Percentiles rank a stretch among this genome's conserved stretches.
Conservation (phyloP, 768 basidiomycete genomes). For the Kwoniella heveanensis region DNA sequence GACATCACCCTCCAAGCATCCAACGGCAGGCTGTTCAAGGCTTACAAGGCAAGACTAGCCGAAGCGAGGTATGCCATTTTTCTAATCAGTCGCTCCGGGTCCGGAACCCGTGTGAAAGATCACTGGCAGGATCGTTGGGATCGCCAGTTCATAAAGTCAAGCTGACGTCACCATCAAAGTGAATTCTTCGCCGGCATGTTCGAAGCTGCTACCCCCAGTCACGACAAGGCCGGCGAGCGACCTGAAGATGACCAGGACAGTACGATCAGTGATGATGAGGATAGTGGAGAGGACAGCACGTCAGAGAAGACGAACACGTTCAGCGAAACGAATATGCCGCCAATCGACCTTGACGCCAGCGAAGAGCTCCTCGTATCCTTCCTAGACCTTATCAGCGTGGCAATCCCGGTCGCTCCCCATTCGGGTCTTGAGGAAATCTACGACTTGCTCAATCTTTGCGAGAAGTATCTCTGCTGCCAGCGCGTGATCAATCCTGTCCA, state of each 20-base stretch:
- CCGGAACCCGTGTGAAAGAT: background rate
- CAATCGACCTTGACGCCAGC: background rate
- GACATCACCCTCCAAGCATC: background rate
- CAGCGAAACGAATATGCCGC: background rate
- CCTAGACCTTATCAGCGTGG: background rate
- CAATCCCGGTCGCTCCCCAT: background rate
- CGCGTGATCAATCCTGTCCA: background rate
- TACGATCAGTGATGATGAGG: too few species aligned
- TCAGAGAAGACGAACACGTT: too few species aligned
- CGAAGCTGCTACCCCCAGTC: background rate
- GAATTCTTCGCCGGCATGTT: background rate
- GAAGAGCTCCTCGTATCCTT: background rate
- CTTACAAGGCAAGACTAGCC: background rate
- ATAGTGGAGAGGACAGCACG: too few species aligned
- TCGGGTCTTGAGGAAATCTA: background rate
- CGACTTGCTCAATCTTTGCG: background rate
- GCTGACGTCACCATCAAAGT: background rate
- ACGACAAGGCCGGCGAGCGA: background rate
- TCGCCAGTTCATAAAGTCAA: too few species aligned
- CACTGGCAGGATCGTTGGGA: too few species aligned
- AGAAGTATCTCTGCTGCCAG: background rate
- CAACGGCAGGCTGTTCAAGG: background rate
- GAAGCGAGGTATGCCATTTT: background rate
- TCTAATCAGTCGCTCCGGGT: too few species aligned
- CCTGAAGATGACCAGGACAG: background rate